These are phyloP conservation scores for Vigna angularis DNA, from an alignment of 306 rosid species.

Conservation along the genomic window DNA sequence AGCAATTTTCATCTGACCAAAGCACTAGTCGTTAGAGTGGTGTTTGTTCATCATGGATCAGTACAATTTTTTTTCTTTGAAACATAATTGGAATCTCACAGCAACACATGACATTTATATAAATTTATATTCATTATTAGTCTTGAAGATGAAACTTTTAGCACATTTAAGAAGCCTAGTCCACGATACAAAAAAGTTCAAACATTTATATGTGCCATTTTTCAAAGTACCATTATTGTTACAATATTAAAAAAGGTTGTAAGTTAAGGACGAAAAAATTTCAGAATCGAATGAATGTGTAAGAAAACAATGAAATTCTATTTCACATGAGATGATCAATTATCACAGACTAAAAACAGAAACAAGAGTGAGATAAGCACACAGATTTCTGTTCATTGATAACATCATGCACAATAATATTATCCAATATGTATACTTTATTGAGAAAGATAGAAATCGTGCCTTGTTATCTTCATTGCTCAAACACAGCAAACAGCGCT, in stretches of 20 bases:
- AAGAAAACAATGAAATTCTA: not conserved
- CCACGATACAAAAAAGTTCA: too few species aligned
- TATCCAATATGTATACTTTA: constrained; percentile 4
- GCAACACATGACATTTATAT: not conserved
- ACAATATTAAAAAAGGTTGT: not conserved
- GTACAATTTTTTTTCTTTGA: not conserved
- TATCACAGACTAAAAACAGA: not conserved
- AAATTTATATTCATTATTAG: not conserved
- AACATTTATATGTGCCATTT: not conserved
- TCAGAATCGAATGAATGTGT: not conserved
- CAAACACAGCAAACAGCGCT: constrained; percentile 66
- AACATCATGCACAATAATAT: constrained; percentile 5
- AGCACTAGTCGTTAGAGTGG: not conserved
- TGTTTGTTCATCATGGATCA: not conserved
- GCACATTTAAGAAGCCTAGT: too few species aligned
- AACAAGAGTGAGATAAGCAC: constrained; percentile 5
- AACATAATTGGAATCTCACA: not conserved
- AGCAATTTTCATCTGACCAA: not conserved
- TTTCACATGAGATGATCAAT: constrained; percentile 16
- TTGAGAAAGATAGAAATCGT: constrained; percentile 17
- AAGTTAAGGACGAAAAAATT: constrained; percentile 4
- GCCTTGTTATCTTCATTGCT: constrained; percentile 63
- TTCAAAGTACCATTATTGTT: constrained; percentile 4
- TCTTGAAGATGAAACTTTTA: not conserved
- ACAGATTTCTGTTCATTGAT: not conserved